Evolutionary conservation across 371 early-diverging fungal species (phyloP).

Genomic region (Rhizopus sp.): DNA sequence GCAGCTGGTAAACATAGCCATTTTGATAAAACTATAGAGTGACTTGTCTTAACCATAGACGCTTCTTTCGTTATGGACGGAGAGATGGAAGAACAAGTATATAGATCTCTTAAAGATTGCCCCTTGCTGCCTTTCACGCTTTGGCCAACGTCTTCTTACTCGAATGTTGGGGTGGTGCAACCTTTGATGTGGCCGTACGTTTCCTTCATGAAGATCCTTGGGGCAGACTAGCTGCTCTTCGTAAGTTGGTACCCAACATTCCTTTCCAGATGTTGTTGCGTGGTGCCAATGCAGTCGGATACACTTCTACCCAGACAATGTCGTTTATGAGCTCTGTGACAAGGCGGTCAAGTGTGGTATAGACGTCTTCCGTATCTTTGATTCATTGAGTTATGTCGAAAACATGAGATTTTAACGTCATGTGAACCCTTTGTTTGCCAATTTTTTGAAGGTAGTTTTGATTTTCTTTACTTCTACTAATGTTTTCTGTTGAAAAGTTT

Average conservation of each 20-base stretch:
- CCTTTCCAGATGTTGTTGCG: conserved; percentile 98
- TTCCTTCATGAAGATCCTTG: conserved; percentile 95
- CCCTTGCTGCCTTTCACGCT: conserved; percentile 82
- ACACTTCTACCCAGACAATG: conserved; percentile 97
- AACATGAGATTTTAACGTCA: conserved; percentile 94
- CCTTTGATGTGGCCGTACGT: too few relatives aligned
- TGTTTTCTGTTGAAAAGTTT: too few relatives aligned
- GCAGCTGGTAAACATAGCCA: too few relatives aligned
- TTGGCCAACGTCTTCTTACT: conserved; percentile 85
- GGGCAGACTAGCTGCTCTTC: conserved; percentile 82
- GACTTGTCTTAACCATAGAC: too few relatives aligned
- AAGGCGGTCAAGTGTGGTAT: conserved; percentile 88
- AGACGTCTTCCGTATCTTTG: conserved; percentile 96
- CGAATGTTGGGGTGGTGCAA: conserved; percentile 95
- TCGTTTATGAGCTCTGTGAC: conserved; percentile 92
- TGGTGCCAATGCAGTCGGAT: conserved; percentile 97
- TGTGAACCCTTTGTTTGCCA: too few relatives aligned
- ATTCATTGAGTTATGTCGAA: conserved; percentile 93
- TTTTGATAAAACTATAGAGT: too few relatives aligned
- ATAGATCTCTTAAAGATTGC: conserved; percentile 79
- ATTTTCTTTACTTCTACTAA: too few relatives aligned
- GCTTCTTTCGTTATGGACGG: too few relatives aligned
- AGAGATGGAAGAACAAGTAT: too few relatives aligned
- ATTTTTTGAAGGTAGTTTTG: too few relatives aligned
- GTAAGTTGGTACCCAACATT: conserved; percentile 89